These are phyloP conservation scores for Rickenella mellea DNA, from an alignment of 768 basidiomycete species.

Conservation along the genomic window DNA sequence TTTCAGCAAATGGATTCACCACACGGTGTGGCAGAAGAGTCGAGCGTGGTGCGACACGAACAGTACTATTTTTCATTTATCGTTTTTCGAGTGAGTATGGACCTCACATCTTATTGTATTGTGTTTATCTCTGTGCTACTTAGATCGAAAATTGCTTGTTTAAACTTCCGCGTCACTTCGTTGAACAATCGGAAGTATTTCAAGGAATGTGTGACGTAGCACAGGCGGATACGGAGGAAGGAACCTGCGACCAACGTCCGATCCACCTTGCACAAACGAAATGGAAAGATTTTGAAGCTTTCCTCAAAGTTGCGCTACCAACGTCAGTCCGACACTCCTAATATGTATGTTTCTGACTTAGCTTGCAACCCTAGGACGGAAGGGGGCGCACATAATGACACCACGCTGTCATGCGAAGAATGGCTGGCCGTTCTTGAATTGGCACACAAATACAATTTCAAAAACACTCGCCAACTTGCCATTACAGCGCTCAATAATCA, in stretches of 20 bases:
- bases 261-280: constrained; percentile 18
- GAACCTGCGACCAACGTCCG: constrained; percentile 19
- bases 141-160: constrained; percentile 31
- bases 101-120: too few relatives aligned
- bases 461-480: constrained; percentile 9
- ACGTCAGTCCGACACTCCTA: too few relatives aligned
- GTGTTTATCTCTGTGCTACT: too few relatives aligned
- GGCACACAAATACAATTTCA: constrained; percentile 10
- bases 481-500: too few relatives aligned
- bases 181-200: constrained; percentile 21
- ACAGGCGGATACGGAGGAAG: constrained; percentile 15
- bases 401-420: neutral
- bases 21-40: too few relatives aligned
- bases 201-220: constrained; percentile 22
- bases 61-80: too few relatives aligned
- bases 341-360: too few relatives aligned
- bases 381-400: too few relatives aligned
- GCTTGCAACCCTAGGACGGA: too few relatives aligned
- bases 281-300: constrained; percentile 13
- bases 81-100: too few relatives aligned
- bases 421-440: constrained; percentile 12
- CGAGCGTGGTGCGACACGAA: too few relatives aligned
- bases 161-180: constrained; percentile 25
- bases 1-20: too few relatives aligned
- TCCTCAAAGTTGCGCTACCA: constrained; percentile 20